phyloP scores from a whole-genome alignment of 1,139 yeast species.

The Geotrichum reessii region DNA sequence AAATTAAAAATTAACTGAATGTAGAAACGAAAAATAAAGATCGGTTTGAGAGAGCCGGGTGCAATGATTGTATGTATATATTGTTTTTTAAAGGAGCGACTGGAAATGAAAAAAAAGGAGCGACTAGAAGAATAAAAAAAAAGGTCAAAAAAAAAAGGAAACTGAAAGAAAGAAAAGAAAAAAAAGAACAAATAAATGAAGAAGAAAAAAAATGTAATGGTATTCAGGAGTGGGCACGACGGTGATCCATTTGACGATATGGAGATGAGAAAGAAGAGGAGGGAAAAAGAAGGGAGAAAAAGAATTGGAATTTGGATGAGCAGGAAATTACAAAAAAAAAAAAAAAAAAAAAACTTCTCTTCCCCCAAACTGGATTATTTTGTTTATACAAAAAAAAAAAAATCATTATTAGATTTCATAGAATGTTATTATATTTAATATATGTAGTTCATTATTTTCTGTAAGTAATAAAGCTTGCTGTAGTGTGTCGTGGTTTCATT shows the following conservation, averaged over 20 bases:
- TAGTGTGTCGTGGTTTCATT: neutral
- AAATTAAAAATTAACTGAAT: slow-evolving; percentile 1
- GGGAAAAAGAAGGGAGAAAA: neutral
- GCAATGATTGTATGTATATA: neutral
- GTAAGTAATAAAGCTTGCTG: too few relatives aligned
- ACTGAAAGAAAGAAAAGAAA: slow-evolving; percentile 3
- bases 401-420: too few relatives aligned
- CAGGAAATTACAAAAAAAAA: too few relatives aligned
- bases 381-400: too few relatives aligned
- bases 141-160: neutral
- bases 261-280: neutral
- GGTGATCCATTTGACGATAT: neutral
- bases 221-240: neutral
- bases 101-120: slow-evolving; percentile 8
- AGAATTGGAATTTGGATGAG: neutral
- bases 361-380: too few relatives aligned
- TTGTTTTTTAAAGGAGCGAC: slow-evolving; percentile 6
- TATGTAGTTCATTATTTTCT: too few relatives aligned
- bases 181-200: neutral
- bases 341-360: too few relatives aligned
- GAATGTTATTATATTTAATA: too few relatives aligned
- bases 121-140: neutral
- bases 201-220: neutral
- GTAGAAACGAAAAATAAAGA: neutral
- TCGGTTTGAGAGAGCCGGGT: neutral